Base-by-base conservation (phyloP, 768 basidiomycete species). In the Amanita rimosa region DNA sequence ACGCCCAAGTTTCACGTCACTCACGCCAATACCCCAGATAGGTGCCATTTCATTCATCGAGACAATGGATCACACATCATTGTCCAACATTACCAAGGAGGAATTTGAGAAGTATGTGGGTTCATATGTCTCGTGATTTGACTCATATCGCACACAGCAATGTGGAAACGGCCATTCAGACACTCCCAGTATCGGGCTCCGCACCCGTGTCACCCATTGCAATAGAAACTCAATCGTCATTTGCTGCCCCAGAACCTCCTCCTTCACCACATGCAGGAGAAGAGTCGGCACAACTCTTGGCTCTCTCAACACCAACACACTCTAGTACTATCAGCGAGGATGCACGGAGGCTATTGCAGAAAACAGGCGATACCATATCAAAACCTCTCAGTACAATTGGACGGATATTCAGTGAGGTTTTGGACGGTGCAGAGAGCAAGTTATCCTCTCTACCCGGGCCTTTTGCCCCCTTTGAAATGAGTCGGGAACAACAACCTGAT, bases 1-100 rank as follows among this genome's bases (percentile, higher is more conserved):
- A 11, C 16, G 14, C 10, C 24, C 7, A 8, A 6, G 3, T 6
- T 16, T 52, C 3, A 9, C 46, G 11, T 16, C 8, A 22, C 37
- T 38, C 44, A 47, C 21, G 9, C 29, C 46, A 37, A 6, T 16
- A 26, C 6, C 4, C 6, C 53, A 97, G 92, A 94, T 86, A 79
- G 96, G 92, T 3, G 92, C 96, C 2, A 89, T 98, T 31, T 88
- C 90, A 1, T 99, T 97, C 62, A 93, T 99, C 53, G 96, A 99
- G 66, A 89, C 92, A 0, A 93, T 99, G 90, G 96, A 98, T 61
- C 88, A 94, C 51, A 85, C 91, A 0, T 87, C 88, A 6, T 67
- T 99, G 37, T 95, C 92, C n/a, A 84, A 88, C 56, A 97, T 98
- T 53, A 79, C 87, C 0, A 87, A 92, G 61, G 85, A 86, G 38